Conservation (phyloP, 176 grass and related monocot species). For the Aegilops bicornis region DNA sequence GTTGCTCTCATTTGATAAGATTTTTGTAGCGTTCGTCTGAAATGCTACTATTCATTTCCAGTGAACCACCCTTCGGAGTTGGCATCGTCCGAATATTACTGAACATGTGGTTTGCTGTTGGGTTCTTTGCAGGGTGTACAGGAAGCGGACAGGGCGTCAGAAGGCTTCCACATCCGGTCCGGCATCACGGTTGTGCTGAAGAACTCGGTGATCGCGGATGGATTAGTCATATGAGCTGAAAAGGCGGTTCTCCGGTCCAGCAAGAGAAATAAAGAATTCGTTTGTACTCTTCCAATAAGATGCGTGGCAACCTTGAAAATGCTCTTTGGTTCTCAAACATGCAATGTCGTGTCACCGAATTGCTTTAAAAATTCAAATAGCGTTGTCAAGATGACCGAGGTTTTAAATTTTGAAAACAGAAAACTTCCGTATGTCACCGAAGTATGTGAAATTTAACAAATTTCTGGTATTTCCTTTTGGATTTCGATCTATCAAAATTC, state of each 20-base stretch:
- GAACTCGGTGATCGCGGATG: constrained; percentile 75
- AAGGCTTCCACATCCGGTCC: constrained; percentile 90
- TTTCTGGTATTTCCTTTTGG: no score
- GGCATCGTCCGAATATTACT: not conserved
- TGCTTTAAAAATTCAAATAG: not conserved
- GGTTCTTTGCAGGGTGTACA: constrained; percentile 58
- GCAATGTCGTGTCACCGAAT: not conserved
- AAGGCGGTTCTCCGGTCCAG: not conserved
- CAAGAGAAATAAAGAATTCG: constrained; percentile 10
- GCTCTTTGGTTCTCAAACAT: constrained; percentile 3
- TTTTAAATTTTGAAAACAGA: not conserved
- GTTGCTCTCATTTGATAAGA: not conserved
- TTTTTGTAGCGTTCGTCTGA: not conserved
- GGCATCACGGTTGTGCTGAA: constrained; percentile 84
- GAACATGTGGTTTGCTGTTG: constrained; percentile 11
- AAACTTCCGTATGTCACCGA: not conserved
- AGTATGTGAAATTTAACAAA: not conserved
- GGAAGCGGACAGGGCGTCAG: constrained; percentile 70
- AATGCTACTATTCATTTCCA: not conserved
- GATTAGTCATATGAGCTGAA: constrained; percentile 59
- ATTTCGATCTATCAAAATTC: not conserved
- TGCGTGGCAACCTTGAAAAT: not conserved
- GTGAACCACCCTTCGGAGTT: not conserved
- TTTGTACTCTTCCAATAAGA: constrained; percentile 41
- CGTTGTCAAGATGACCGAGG: not conserved